Percentiles rank a stretch among this genome's conserved stretches.
phyloP scores from a whole-genome alignment of 306 rosid species.

The Citrullus amarus region DNA sequence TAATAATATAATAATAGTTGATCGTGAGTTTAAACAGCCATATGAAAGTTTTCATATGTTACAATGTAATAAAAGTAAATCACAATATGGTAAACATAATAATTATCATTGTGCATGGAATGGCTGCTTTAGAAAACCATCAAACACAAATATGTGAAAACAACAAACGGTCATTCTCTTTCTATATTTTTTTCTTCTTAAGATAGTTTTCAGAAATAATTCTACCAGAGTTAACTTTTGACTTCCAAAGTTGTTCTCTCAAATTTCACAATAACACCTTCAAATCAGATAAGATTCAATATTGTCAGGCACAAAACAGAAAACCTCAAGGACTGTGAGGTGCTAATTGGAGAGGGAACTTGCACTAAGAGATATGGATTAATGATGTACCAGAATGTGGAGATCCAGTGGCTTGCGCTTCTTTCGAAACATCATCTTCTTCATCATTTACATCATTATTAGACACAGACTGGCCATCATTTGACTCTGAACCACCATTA shows the following conservation, averaged over 20 bases:
- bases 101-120: background rate
- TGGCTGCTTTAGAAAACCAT: background rate
- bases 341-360: background rate
- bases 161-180: background rate
- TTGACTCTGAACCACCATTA: slow-evolving; percentile 75
- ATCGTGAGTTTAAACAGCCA: background rate
- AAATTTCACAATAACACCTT: background rate
- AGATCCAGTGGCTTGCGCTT: slow-evolving; percentile 33
- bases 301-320: background rate
- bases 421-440: slow-evolving; percentile 51
- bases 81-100: background rate
- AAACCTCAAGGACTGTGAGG: background rate
- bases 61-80: background rate
- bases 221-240: background rate
- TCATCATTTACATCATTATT: slow-evolving; percentile 59
- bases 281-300: background rate
- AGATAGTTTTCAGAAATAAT: background rate
- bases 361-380: background rate
- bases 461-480: slow-evolving; percentile 64
- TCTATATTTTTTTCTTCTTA: background rate
- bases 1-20: background rate
- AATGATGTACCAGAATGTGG: slow-evolving; percentile 50
- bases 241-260: background rate
- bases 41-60: background rate
- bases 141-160: background rate